phyloP scores from a whole-genome alignment of 73 alveolate species.

The Uronychia setigera region DNA sequence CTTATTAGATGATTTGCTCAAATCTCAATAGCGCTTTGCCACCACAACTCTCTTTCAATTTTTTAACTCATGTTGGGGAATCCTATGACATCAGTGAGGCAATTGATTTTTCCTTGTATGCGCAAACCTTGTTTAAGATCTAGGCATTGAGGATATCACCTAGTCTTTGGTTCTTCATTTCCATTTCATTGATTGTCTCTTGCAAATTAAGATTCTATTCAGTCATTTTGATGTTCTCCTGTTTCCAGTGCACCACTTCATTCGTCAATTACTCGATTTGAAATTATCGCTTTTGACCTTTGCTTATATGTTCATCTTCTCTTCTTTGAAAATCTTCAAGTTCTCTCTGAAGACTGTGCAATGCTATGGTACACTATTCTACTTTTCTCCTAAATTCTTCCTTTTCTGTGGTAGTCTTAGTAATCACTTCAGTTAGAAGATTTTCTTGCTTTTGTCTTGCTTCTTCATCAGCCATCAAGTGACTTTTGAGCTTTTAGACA shows the following conservation, averaged over 20 bases:
- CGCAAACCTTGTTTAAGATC: neutral
- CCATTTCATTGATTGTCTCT: neutral
- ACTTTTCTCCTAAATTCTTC: neutral
- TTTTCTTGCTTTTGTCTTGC: neutral
- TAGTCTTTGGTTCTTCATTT: neutral
- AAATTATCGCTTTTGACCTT: no score
- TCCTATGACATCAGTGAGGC: neutral
- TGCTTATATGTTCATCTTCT: no score
- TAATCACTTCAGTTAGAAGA: neutral
- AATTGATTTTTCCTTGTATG: neutral
- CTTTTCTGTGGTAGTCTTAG: neutral
- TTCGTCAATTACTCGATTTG: no score
- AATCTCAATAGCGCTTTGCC: neutral
- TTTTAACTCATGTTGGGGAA: neutral
- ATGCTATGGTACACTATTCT: no score
- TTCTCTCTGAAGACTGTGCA: no score
- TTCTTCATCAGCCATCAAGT: neutral
- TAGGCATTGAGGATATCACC: neutral
- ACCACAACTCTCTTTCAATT: neutral
- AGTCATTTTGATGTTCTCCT: neutral
- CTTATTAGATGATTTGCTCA: neutral
- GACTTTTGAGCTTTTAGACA: neutral
- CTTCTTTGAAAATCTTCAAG: no score
- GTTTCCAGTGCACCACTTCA: no score
- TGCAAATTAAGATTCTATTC: neutral